A percentile compares a stretch with the other conserved stretches of the same genome.
Evolutionary conservation across 2,329 filamentous ascomycete genomes (phyloP).

Genomic region (Cyphellophora attinorum): DNA sequence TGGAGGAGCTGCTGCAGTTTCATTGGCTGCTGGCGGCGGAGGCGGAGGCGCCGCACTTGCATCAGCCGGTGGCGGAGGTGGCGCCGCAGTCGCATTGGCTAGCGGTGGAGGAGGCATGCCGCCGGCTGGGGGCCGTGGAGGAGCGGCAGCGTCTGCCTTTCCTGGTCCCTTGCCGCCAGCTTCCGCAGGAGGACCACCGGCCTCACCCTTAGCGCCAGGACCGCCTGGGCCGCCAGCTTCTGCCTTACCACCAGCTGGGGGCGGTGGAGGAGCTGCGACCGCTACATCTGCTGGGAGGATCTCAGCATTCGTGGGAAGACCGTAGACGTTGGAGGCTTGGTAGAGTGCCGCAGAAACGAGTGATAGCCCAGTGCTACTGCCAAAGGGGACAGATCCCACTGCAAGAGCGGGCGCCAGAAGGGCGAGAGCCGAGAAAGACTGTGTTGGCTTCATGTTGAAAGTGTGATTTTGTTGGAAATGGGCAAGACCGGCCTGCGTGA

Average conservation of each 20-base stretch:
- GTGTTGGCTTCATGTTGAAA: neutral
- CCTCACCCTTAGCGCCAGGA: too few species aligned
- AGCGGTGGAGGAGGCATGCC: too few species aligned
- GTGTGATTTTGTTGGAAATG: neutral
- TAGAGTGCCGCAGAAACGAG: neutral
- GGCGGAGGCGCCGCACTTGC: neutral
- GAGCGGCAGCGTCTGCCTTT: neutral
- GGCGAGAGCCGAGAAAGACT: neutral
- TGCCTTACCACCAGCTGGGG: neutral
- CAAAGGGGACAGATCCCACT: neutral
- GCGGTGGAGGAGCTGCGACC: neutral
- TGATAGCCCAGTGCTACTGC: neutral
- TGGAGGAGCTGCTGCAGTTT: neutral
- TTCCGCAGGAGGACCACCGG: neutral
- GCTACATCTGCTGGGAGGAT: neutral
- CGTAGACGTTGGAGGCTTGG: neutral
- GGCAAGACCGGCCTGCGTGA: neutral
- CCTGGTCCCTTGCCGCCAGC: neutral
- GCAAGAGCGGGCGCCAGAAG: neutral
- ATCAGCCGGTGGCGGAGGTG: neutral
- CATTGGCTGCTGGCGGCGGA: neutral
- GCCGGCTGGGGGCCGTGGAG: neutral
- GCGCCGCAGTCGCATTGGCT: neutral
- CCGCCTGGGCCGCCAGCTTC: neutral
- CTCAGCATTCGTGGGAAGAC: neutral